Evolutionary conservation across 2,329 filamentous ascomycete genomes (phyloP).

Genomic region (Bertia moriformis): DNA sequence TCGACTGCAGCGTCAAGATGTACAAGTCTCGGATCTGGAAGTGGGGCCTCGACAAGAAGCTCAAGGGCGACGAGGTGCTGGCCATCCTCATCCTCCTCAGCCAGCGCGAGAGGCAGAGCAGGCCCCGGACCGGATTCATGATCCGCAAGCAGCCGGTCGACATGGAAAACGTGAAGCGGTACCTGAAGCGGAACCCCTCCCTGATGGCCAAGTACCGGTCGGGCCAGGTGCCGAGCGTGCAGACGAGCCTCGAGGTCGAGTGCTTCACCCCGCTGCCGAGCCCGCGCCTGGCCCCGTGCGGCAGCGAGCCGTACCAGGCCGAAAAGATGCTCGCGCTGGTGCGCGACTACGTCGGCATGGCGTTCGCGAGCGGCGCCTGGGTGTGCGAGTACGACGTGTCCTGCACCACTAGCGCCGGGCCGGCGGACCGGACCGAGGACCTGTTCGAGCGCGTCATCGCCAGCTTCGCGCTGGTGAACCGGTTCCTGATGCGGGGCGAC

Average conservation of each 20-base stretch:
- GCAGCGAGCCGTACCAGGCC: constrained; percentile 8
- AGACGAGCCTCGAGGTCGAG: constrained; percentile 15
- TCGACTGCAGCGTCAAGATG: neutral
- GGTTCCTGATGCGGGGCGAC: constrained; percentile 16
- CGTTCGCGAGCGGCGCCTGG: constrained; percentile 13
- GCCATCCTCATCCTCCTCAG: neutral
- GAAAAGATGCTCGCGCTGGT: constrained; percentile 14
- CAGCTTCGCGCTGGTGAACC: constrained; percentile 16
- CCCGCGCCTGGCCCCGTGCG: constrained; percentile 6
- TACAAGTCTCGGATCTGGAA: constrained; percentile 1
- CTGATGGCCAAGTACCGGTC: constrained; percentile 15
- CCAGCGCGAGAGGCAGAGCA: neutral
- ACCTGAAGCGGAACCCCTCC: constrained; percentile 2
- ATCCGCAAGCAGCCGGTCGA: neutral
- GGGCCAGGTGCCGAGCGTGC: constrained; percentile 13
- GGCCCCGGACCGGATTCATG: neutral
- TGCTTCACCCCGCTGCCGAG: constrained; percentile 14
- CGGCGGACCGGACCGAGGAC: constrained; percentile 14
- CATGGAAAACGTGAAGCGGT: neutral
- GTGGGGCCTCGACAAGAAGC: constrained; percentile 2
- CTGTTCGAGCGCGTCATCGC: constrained; percentile 18
- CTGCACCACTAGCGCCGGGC: constrained; percentile 10
- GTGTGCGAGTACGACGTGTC: constrained; percentile 13
- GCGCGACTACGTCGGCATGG: constrained; percentile 13
- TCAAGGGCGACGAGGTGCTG: neutral